Conservation (phyloP, 768 basidiomycete species). For the Lentinula detonsa region DNA sequence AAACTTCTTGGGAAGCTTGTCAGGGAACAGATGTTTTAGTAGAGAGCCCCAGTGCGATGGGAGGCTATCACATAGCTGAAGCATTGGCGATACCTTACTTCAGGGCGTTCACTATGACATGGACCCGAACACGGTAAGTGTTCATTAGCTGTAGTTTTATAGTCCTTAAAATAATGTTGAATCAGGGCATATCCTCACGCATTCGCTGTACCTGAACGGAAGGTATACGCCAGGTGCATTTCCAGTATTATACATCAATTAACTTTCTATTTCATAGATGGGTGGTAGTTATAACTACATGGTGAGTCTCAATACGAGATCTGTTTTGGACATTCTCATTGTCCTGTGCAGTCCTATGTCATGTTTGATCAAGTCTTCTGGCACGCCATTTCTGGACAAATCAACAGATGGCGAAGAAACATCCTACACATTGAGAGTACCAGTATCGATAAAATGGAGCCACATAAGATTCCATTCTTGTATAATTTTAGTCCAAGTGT, state of each 20-base stretch:
- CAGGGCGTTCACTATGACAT: conserved; percentile 96
- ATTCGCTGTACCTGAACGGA: conserved; percentile 94
- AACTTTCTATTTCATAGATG: conserved; percentile 47
- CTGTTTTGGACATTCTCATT: neutral
- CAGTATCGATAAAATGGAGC: conserved; percentile 91
- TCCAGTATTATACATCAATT: neutral
- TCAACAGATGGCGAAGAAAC: conserved; percentile 90
- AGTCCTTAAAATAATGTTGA: conserved; percentile 4
- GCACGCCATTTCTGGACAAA: conserved; percentile 89
- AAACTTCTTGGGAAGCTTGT: conserved; percentile 95
- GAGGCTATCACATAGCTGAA: conserved; percentile 94
- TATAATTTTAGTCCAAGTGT: conserved; percentile 94
- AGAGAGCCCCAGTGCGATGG: conserved; percentile 97
- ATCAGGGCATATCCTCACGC: conserved; percentile 91
- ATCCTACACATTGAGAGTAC: conserved; percentile 72
- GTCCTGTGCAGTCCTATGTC: conserved; percentile 65
- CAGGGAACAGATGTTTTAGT: conserved; percentile 90
- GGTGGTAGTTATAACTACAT: conserved; percentile 98
- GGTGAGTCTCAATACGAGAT: conserved; percentile 38
- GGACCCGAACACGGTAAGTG: conserved; percentile 80
- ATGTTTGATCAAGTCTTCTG: conserved; percentile 99
- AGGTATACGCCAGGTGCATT: conserved; percentile 38
- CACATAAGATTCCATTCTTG: conserved; percentile 95
- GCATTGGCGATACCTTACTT: conserved; percentile 92
- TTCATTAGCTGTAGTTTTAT: neutral